Conservation (phyloP, 192 early-diverging fungal species). For the Umbelopsis sp. region DNA sequence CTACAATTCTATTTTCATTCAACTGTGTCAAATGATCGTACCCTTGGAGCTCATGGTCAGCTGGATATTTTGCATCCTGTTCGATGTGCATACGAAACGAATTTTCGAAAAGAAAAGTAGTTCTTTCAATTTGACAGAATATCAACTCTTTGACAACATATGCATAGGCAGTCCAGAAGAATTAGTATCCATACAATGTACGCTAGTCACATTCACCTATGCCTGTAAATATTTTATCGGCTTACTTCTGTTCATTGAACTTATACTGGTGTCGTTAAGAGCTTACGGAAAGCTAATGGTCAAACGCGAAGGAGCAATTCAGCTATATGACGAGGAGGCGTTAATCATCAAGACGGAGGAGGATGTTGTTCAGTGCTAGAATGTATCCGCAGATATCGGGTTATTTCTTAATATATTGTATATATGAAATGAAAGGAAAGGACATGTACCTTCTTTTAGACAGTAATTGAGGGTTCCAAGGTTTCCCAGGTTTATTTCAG, state of each 20-base stretch:
- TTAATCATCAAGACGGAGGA: background rate
- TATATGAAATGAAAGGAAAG: too few species aligned
- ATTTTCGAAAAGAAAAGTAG: background rate
- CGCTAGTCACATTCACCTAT: background rate
- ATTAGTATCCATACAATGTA: background rate
- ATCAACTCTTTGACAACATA: background rate
- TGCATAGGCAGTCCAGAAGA: background rate
- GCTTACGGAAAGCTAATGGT: background rate
- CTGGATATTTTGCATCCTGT: slow-evolving; percentile 33
- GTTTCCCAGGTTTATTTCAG: too few species aligned
- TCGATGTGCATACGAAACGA: slow-evolving; percentile 20
- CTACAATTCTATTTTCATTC: background rate
- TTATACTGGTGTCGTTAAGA: background rate
- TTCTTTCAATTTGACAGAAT: background rate
- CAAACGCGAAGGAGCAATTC: background rate
- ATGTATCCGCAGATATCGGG: too few species aligned
- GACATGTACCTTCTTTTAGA: too few species aligned
- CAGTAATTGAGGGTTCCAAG: too few species aligned
- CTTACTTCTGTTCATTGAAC: background rate
- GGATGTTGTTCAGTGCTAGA: too few species aligned
- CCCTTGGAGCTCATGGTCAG: slow-evolving; percentile 30
- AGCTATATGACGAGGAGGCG: background rate
- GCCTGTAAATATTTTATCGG: background rate
- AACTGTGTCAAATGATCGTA: slow-evolving; percentile 26
- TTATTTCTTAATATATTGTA: too few species aligned